Evolutionary conservation across 2,329 filamentous ascomycete genomes (phyloP).

Genomic region (Trichoderma asperellum): DNA sequence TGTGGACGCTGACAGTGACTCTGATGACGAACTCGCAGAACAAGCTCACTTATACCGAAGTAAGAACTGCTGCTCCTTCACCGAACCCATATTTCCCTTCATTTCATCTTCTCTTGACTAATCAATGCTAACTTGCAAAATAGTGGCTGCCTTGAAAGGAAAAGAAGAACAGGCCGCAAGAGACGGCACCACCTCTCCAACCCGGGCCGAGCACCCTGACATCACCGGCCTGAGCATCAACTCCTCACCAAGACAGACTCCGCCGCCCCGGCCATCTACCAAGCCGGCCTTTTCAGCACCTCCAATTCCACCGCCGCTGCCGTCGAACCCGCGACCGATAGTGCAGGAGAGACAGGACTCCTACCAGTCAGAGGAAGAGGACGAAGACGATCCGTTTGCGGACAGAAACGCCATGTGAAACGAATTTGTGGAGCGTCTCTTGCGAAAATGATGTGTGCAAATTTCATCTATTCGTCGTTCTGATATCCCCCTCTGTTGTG

Average conservation of each 20-base stretch:
- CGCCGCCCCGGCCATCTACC: conserved; percentile 41
- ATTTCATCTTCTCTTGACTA: background rate
- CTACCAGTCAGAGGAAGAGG: conserved; percentile 52
- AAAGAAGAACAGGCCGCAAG: conserved; percentile 48
- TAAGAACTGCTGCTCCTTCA: conserved; percentile 42
- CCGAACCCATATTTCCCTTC: background rate
- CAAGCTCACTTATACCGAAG: conserved; percentile 68
- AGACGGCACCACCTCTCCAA: conserved; percentile 44
- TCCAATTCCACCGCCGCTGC: conserved; percentile 46
- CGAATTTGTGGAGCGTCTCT: background rate
- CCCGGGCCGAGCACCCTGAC: conserved; percentile 46
- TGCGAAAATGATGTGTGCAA: background rate
- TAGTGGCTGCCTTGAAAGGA: conserved; percentile 59
- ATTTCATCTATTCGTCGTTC: background rate
- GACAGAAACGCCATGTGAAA: conserved; percentile 70
- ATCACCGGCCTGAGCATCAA: conserved; percentile 52
- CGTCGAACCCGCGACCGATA: conserved; percentile 32
- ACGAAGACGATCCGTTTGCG: conserved; percentile 85
- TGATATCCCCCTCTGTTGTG: background rate
- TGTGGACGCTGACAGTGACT: conserved; percentile 75
- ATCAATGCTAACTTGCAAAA: background rate
- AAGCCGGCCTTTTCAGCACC: conserved; percentile 51
- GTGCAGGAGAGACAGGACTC: conserved; percentile 36
- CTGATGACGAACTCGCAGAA: conserved; percentile 68
- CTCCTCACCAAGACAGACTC: conserved; percentile 50